These are phyloP conservation scores for Talaromyces sp. DNA, from an alignment of 2,329 filamentous ascomycete species.

Conservation along the genomic window DNA sequence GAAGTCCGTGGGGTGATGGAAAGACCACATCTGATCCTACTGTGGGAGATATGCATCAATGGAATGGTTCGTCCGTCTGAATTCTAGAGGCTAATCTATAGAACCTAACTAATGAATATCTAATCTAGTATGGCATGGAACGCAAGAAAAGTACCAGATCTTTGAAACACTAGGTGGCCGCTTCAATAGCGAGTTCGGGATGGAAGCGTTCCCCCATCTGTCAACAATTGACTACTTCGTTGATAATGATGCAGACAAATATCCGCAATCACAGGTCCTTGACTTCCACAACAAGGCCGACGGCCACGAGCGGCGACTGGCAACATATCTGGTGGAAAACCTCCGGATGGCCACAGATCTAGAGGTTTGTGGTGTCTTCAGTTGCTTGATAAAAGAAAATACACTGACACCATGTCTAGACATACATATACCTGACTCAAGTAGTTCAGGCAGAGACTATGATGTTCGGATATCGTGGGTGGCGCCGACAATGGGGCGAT, in stretches of 20 bases:
- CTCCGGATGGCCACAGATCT: constrained; percentile 41
- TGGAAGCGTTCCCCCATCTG: constrained; percentile 69
- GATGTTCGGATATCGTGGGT: constrained; percentile 51
- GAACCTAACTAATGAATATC: not conserved
- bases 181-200: constrained; percentile 85
- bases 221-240: constrained; percentile 70
- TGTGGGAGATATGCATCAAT: constrained; percentile 82
- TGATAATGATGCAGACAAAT: constrained; percentile 64
- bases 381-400: not conserved
- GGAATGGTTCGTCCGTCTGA: constrained; percentile 55
- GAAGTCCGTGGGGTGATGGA: constrained; percentile 60
- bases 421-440: constrained; percentile 61
- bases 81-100: not conserved
- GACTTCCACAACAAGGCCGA: constrained; percentile 91
- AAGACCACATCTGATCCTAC: constrained; percentile 66
- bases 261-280: constrained; percentile 71
- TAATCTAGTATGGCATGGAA: constrained; percentile 68
- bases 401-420: constrained; percentile 14
- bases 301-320: constrained; percentile 76
- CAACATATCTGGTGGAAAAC: constrained; percentile 55
- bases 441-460: constrained; percentile 52
- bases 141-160: constrained; percentile 78
- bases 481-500: constrained; percentile 28
- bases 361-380: constrained; percentile 5
- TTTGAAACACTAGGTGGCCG: constrained; percentile 66